A percentile compares a stretch with the other conserved stretches of the same genome.
These are phyloP conservation scores for Mucor racemosus DNA, from an alignment of 371 early-diverging fungal genomes.

Conservation along the genomic window DNA sequence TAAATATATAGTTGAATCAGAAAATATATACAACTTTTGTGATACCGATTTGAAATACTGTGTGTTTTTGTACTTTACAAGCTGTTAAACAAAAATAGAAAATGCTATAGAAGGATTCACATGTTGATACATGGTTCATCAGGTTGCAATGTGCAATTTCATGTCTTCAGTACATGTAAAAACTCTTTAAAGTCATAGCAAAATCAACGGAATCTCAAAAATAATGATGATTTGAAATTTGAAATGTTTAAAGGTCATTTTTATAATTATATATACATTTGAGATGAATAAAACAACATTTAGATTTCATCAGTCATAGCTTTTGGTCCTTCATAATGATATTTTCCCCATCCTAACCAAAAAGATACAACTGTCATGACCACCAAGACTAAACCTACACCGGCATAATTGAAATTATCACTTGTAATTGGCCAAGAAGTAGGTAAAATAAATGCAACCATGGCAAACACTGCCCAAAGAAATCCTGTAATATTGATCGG, in stretches of 20 bases:
- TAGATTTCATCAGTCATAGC: conserved; percentile 29
- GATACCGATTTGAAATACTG: too few species aligned
- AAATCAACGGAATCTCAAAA: too few species aligned
- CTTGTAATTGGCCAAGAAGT: conserved; percentile 45
- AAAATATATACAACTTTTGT: background rate
- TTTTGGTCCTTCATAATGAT: conserved; percentile 36
- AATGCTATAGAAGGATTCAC: too few species aligned
- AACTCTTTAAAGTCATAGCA: too few species aligned
- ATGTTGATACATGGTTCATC: too few species aligned
- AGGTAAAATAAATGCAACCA: conserved; percentile 40
- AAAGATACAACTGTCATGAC: conserved; percentile 18
- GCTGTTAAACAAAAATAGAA: too few species aligned
- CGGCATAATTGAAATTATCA: conserved; percentile 32
- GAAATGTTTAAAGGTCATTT: too few species aligned
- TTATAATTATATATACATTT: too few species aligned
- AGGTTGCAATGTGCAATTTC: too few species aligned
- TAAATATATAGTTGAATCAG: background rate
- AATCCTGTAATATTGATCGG: conserved; percentile 37
- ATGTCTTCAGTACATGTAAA: too few species aligned
- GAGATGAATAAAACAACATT: background rate
- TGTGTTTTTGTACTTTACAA: too few species aligned
- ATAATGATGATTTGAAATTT: too few species aligned
- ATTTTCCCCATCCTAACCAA: conserved; percentile 34
- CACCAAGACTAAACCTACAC: conserved; percentile 23
- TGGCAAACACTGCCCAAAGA: conserved; percentile 39